phyloP scores from a whole-genome alignment of 2,329 filamentous ascomycete species.

The Atkinsonella texensis region DNA sequence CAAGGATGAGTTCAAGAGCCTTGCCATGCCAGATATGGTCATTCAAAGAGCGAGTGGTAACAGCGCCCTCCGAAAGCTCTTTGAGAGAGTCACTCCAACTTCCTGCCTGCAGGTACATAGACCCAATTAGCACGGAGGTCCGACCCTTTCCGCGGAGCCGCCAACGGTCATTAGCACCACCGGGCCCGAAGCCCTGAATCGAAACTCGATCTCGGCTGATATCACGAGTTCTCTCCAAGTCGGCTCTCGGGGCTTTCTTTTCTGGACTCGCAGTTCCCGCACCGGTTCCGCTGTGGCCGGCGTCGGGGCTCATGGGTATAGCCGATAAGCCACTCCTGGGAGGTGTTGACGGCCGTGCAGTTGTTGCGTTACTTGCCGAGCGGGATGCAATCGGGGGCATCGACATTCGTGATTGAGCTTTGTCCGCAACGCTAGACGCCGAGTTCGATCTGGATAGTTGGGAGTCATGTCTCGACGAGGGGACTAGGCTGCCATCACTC shows the following conservation, averaged over 20 bases:
- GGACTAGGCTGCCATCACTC: slow-evolving; percentile 26
- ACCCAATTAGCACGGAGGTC: slow-evolving; percentile 67
- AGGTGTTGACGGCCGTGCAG: slow-evolving; percentile 38
- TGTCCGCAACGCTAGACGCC: slow-evolving; percentile 40
- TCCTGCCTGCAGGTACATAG: slow-evolving; percentile 77
- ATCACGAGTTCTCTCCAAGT: slow-evolving; percentile 34
- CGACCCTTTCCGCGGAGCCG: slow-evolving; percentile 73
- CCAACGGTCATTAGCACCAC: slow-evolving; percentile 62
- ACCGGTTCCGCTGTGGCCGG: slow-evolving; percentile 24
- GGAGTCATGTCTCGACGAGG: slow-evolving; percentile 39
- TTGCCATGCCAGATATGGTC: slow-evolving; percentile 98
- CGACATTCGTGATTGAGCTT: slow-evolving; percentile 60
- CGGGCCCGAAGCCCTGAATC: slow-evolving; percentile 60
- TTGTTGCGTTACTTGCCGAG: slow-evolving; percentile 27
- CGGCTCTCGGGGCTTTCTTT: slow-evolving; percentile 23
- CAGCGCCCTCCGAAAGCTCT: slow-evolving; percentile 70
- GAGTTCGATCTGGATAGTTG: slow-evolving; percentile 45
- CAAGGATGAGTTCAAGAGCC: slow-evolving; percentile 74
- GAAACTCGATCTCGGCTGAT: slow-evolving; percentile 43
- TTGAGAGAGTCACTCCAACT: slow-evolving; percentile 81
- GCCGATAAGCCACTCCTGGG: slow-evolving; percentile 36
- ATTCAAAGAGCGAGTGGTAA: slow-evolving; percentile 63
- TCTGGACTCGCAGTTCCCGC: slow-evolving; percentile 31
- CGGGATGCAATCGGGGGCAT: slow-evolving; percentile 56
- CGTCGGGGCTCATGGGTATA: slow-evolving; percentile 37